phyloP scores from a whole-genome alignment of 2,329 filamentous ascomycete genomes.

The Sporothrix variecibatus region DNA sequence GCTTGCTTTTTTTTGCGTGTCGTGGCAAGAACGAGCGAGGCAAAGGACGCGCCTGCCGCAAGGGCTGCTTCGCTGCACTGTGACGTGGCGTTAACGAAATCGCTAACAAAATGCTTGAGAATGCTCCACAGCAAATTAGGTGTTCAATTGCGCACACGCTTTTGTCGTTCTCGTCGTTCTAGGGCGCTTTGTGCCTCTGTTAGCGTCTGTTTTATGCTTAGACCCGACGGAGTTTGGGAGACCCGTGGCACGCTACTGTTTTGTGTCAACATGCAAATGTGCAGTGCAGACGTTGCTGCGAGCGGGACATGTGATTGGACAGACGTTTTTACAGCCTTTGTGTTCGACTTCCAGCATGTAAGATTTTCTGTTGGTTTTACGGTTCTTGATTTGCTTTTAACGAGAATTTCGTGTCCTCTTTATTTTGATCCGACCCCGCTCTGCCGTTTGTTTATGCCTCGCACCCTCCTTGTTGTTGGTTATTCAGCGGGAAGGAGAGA shows the following conservation, averaged over 20 bases:
- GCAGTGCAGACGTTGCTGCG: no score
- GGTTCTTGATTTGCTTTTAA: no score
- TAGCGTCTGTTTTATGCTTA: not conserved
- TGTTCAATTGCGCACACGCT: not conserved
- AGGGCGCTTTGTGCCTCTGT: not conserved
- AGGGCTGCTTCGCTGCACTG: not conserved
- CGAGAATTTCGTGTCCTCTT: no score
- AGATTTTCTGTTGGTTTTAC: no score
- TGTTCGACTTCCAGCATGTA: not conserved
- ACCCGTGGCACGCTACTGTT: not conserved
- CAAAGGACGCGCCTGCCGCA: not conserved
- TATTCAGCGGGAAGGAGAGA: not conserved
- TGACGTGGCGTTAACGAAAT: slow-evolving; percentile 1
- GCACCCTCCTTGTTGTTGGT: no score
- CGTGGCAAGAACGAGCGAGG: not conserved
- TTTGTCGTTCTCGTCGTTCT: not conserved
- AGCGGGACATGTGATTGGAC: slow-evolving; percentile 1
- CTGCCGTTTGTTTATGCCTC: no score
- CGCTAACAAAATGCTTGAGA: not conserved
- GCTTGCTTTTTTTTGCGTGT: slow-evolving; percentile 1
- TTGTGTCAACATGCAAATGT: not conserved
- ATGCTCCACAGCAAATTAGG: not conserved
- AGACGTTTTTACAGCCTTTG: no score
- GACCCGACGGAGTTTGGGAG: not conserved
- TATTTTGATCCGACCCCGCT: no score